Evolutionary conservation across 1,284 basidiomycete genomes (phyloP), one percentile per base, ranked within the genome.

Genomic region (Naganishia liquefaciens): DNA sequence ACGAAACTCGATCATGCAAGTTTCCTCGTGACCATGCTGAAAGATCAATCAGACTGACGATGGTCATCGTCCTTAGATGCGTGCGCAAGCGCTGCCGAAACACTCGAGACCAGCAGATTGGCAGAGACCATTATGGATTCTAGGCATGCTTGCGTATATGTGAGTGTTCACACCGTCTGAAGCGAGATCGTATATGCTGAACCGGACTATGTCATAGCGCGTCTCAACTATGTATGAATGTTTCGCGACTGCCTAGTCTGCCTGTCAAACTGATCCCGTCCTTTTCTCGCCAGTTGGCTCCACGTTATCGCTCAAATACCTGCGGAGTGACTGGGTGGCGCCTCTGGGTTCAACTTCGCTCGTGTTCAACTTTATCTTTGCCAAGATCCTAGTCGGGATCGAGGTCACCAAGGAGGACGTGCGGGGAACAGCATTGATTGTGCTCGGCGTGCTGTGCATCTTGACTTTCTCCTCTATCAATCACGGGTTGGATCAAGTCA

Each of bases 281-380:
- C 40, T 21, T 5, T 5, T 5, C 9, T 17, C 19, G 1, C 19
- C 62, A 75, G 76, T 80, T 40, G 79, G 79, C 13, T 79, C 78
- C 2, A 78, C 79, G 0, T 63, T 80, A 3, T 78, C 79, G 0
- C 70, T 80, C 10, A 67, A 73, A 4, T 80, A 79, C 67, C 69
- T 80, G 6, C 75, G 79, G 3, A 75, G 78, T 21, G 79, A 80
- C 66, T 80, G 78, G 77, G 78, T 80, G 19, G 79, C 79, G 11
- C 79, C 79, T 1, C 71, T 80, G 0, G 77, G 78, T 3, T 75
- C 75, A 1, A 74, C 73, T 17, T 71, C 74, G 1, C 71, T 80
- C 27, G 73, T 80, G 23, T 79, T 80, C 76, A 80, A 80, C 69
- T 79, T 80, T 52, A 52, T 79, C 15, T 79, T 80, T 57, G 79